phyloP scores from a whole-genome alignment of 768 basidiomycete species.

The Daedaleopsis sinensis region DNA sequence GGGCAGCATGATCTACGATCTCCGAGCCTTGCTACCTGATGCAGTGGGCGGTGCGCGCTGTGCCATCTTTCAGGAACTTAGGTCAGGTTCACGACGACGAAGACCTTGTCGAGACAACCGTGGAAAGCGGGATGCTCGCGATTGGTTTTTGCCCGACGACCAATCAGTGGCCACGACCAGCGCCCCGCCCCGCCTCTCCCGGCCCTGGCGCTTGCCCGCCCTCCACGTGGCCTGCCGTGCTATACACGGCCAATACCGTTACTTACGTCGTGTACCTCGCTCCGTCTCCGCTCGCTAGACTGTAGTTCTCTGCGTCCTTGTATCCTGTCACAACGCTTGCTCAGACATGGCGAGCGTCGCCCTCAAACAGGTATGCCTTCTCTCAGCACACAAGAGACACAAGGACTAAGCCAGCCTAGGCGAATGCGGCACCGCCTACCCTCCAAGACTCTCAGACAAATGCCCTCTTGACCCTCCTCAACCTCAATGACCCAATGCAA shows the following conservation, averaged over 20 bases:
- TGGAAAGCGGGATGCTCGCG: background rate
- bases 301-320: background rate
- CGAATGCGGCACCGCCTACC: constrained; percentile 52
- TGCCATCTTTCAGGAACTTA: constrained; percentile 1
- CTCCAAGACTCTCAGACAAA: constrained; percentile 89
- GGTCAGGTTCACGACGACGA: no score
- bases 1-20: constrained; percentile 15
- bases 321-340: background rate
- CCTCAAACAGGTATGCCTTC: constrained; percentile 44
- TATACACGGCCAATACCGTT: background rate
- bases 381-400: background rate
- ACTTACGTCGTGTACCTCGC: constrained; percentile 16
- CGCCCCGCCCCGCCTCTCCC: no score
- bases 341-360: constrained; percentile 45
- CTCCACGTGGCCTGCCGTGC: constrained; percentile 11
- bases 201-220: background rate
- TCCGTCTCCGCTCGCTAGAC: constrained; percentile 5
- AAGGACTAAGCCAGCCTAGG: constrained; percentile 18
- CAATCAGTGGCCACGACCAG: background rate
- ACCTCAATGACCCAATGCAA: constrained; percentile 72
- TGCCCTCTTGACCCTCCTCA: constrained; percentile 83
- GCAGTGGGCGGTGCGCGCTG: constrained; percentile 12
- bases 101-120: background rate
- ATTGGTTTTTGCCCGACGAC: background rate
- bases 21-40: constrained; percentile 5